Conservation (phyloP, 805 yeast species). For the Yarrowia deformans region DNA sequence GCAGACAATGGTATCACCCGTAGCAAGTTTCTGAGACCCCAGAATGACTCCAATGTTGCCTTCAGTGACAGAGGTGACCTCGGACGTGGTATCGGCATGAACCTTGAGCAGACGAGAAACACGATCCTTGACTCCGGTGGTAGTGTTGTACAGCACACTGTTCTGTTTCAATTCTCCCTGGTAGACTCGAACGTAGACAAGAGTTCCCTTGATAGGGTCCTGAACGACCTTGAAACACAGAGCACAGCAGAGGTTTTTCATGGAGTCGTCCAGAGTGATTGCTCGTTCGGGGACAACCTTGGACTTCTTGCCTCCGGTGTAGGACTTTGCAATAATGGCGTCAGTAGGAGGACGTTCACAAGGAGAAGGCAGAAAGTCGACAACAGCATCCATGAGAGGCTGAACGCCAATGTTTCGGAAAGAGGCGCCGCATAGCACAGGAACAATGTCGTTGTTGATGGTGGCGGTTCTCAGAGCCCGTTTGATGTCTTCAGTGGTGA, state of each 20-base stretch:
- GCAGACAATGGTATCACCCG: constrained; percentile 89
- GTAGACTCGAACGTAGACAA: constrained; percentile 88
- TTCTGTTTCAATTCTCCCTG: constrained; percentile 76
- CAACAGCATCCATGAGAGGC: constrained; percentile 85
- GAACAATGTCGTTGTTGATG: constrained; percentile 63
- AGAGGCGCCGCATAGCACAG: constrained; percentile 92
- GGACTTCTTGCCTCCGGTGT: constrained; percentile 30
- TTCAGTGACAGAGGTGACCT: constrained; percentile 64
- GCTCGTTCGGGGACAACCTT: not conserved
- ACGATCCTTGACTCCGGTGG: constrained; percentile 70
- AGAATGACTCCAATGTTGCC: constrained; percentile 95
- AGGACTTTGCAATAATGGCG: constrained; percentile 46
- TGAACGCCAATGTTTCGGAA: constrained; percentile 94
- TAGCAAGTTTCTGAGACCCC: constrained; percentile 72
- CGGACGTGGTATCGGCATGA: constrained; percentile 88
- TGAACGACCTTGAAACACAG: constrained; percentile 91
- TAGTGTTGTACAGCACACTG: constrained; percentile 68
- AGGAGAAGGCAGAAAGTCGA: constrained; percentile 83
- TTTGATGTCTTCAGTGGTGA: constrained; percentile 63
- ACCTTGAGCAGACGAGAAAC: constrained; percentile 75
- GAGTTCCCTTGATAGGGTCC: constrained; percentile 77
- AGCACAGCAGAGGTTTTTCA: constrained; percentile 71
- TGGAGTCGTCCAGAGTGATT: constrained; percentile 27
- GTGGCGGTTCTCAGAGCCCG: constrained; percentile 71
- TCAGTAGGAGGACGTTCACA: constrained; percentile 66